Conservation (phyloP, 139 green algal genomes). For the Choricystis sp. region DNA sequence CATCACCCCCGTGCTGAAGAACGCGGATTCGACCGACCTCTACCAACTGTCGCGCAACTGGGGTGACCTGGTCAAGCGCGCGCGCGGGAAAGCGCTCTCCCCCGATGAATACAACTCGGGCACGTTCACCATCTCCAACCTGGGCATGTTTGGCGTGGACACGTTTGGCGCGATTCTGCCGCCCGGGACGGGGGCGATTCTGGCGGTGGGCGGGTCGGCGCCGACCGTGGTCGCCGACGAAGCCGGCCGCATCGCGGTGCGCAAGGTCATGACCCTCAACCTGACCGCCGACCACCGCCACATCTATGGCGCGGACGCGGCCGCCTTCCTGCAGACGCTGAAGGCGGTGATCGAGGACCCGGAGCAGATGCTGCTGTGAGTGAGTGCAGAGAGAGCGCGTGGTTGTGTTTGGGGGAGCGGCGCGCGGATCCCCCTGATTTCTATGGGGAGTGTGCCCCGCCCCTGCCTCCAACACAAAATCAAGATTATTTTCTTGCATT, state of each 20-base stretch:
- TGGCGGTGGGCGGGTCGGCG: conserved; percentile 77
- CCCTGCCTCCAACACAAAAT: no score
- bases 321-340: conserved; percentile 84
- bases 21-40: conserved; percentile 85
- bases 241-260: conserved; percentile 69
- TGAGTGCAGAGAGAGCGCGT: neutral
- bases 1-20: conserved; percentile 93
- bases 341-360: conserved; percentile 79
- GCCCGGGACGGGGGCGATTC: conserved; percentile 71
- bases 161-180: conserved; percentile 93
- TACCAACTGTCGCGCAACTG: conserved; percentile 79
- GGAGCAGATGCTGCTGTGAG: conserved; percentile 55
- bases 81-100: conserved; percentile 76
- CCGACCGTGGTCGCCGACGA: conserved; percentile 74
- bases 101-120: conserved; percentile 70
- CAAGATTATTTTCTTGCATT: no score
- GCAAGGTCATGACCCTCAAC: conserved; percentile 89
- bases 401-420: neutral
- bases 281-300: conserved; percentile 91
- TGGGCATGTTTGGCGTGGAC: conserved; percentile 97
- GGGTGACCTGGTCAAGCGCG: conserved; percentile 78
- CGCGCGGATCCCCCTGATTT: neutral
- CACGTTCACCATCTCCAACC: conserved; percentile 97
- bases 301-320: conserved; percentile 86
- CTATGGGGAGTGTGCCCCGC: no score